Base-by-base conservation (phyloP, 1,284 basidiomycete species). In the Schizophyllum amplum region DNA sequence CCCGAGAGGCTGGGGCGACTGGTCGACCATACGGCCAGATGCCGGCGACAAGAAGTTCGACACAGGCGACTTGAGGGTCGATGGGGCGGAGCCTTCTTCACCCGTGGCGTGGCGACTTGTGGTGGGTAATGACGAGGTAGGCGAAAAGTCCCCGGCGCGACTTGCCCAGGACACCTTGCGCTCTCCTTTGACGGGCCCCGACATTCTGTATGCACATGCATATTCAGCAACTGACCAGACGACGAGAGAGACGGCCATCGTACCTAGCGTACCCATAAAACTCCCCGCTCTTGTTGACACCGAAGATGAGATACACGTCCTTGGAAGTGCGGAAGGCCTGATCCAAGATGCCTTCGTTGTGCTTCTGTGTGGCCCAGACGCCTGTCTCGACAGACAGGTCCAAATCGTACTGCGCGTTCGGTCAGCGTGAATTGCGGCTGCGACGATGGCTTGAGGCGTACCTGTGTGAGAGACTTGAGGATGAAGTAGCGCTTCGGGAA, bases 401-500 rank as follows among this genome's bases (percentile, higher is more conserved):
- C 63, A 98, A 75, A 68, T 97, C 93, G 61, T 80, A 81, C 86
- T 92, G 65, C 7, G 25, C 13, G 53, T n/a, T 54, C 55, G 53
- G 23, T 22, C 2, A 56, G 49, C 24, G 27, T n/a, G n/a, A n/a
- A n/a, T n/a, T 42, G 47, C 24, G 51, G 9, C 57, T 51, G 13
- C 7, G 17, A 51, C 51, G 17, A 5, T 53, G n/a, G 33, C 22
- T 27, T 21, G 21, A 55, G 24, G 60, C 79, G 64, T 69, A 90
- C 92, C 75, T 84, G 82, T 0, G 87, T 87, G 63, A 90, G 72
- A 27, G 90, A 93, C 72, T 98, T 98, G 63, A 98, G 81, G 60
- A 98, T 95, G 66, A 98, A 98, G 70, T 86, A 94, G 23, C 95
- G 84, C 66, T 83, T 82, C 4, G 92, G 91, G 69, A 97, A 98